Base-by-base conservation (phyloP, 2,329 filamentous ascomycete species). In the Penicillium sp. region DNA sequence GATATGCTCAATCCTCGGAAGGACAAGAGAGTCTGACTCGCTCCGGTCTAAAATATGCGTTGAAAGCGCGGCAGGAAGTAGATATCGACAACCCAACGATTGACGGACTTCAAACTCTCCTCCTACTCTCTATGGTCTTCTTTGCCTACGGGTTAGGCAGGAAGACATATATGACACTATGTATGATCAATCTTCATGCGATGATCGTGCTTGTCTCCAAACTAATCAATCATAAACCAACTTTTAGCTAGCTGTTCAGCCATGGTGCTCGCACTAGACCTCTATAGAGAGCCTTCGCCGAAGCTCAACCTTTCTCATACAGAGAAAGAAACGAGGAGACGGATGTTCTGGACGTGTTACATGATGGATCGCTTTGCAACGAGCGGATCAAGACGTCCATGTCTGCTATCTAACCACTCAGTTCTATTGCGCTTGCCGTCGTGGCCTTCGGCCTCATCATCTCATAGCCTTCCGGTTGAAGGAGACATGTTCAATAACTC, bases 321-420 rank as follows among this genome's bases (percentile, higher is more conserved):
- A 3, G 90, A 95, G 67, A 82, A 88, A 56, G 91, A 95, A 74
- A 85, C 86, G 66, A 82, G 89, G 47, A 80, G 91, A 55, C 82
- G 89, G n/a, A 76, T 95, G 1, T 96, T 96, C 71, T 96, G 91
- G 91, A 87, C 89, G 2, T 93, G 89, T 68, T 96, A 94, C 65
- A 77, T 95, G 24, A 86, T 95, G 71, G 91, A 96, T 67, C 83
- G 89, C n/a, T 94, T 93, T 64, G 81, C 87, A 63, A 84, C 88
- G 1, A 91, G 88, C 62, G 91, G 91, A 16, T 93, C 90, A 3
- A 91, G 89, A 65, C 81, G 91, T 9, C 89, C 90, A 0, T 90
- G 88, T n/a, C 76, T 95, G 7, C 86, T 94, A 23, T 82, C 84
- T 24, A 91, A 95, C 70, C 85, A 89, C 66, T 86, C 85, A 1